Evolutionary conservation across 306 rosid genomes (phyloP).

Genomic region (Cicer cuneatum): DNA sequence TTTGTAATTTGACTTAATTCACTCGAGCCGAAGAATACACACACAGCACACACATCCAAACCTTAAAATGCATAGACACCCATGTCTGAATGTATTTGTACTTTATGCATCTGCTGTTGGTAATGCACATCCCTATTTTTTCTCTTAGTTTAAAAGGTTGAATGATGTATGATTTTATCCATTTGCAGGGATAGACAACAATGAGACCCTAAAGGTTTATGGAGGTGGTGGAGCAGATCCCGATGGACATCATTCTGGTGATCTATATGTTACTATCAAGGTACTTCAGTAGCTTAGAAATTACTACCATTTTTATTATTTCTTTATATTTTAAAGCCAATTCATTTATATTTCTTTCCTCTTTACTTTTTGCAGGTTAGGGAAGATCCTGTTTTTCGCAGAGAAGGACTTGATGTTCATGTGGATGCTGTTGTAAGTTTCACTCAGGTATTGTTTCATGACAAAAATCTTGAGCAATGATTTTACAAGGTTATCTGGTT

Average conservation of each 20-base stretch:
- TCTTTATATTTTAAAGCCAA: conserved; percentile 6
- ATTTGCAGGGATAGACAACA: conserved; percentile 79
- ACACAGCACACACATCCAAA: background rate
- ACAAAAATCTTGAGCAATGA: conserved; percentile 19
- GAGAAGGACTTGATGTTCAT: conserved; percentile 90
- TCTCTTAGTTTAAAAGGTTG: conserved; percentile 8
- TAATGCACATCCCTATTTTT: conserved; percentile 10
- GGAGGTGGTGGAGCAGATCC: conserved; percentile 95
- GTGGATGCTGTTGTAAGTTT: conserved; percentile 84
- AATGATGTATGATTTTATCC: conserved; percentile 29
- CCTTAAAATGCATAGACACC: background rate
- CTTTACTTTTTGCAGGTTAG: conserved; percentile 61
- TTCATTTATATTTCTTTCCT: background rate
- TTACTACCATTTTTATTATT: background rate
- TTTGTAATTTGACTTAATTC: background rate
- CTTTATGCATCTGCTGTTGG: background rate
- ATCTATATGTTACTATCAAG: conserved; percentile 79
- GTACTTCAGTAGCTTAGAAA: conserved; percentile 45
- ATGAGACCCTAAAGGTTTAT: conserved; percentile 67
- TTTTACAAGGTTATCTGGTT: conserved; percentile 14
- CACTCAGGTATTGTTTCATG: conserved; percentile 67
- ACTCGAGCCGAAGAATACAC: background rate
- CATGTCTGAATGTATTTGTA: background rate
- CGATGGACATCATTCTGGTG: conserved; percentile 83
- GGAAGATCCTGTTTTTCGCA: conserved; percentile 91